phyloP scores from a whole-genome alignment of 2,329 filamentous ascomycete species.

The Paraconiothyrium brasiliense region DNA sequence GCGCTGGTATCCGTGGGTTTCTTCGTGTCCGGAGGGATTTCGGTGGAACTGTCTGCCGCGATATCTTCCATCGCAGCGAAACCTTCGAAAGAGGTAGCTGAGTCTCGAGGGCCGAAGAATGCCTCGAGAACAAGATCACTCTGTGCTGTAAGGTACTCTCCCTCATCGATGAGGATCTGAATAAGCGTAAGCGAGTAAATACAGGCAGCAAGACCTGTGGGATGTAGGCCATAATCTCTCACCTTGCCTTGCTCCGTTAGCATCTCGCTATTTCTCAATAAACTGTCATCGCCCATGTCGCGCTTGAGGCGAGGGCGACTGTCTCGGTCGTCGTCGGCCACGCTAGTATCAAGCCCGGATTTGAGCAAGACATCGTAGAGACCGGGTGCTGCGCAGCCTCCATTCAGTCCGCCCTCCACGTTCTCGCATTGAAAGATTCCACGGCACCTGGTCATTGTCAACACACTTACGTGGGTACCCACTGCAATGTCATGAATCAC shows the following conservation, averaged over 20 bases:
- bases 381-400: constrained; percentile 9
- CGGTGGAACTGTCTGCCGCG: no score
- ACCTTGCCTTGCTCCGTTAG: background rate
- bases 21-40: background rate
- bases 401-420: constrained; percentile 2
- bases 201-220: no score
- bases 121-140: constrained; percentile 2
- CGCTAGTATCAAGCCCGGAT: background rate
- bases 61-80: background rate
- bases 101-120: constrained; percentile 4
- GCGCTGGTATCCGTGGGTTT: background rate
- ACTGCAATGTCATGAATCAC: background rate
- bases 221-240: background rate
- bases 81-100: background rate
- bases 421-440: constrained; percentile 7
- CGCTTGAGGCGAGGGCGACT: background rate
- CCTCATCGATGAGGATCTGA: constrained; percentile 8
- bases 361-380: background rate
- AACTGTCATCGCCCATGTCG: background rate
- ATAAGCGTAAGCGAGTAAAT: background rate
- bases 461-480: background rate
- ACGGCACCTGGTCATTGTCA: constrained; percentile 1
- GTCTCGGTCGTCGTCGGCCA: background rate
- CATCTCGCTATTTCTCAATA: constrained; percentile 8
- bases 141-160: background rate